These are phyloP conservation scores for Aphanomyces invadans DNA, from an alignment of 352 stramenopile genomes.

Conservation along the genomic window DNA sequence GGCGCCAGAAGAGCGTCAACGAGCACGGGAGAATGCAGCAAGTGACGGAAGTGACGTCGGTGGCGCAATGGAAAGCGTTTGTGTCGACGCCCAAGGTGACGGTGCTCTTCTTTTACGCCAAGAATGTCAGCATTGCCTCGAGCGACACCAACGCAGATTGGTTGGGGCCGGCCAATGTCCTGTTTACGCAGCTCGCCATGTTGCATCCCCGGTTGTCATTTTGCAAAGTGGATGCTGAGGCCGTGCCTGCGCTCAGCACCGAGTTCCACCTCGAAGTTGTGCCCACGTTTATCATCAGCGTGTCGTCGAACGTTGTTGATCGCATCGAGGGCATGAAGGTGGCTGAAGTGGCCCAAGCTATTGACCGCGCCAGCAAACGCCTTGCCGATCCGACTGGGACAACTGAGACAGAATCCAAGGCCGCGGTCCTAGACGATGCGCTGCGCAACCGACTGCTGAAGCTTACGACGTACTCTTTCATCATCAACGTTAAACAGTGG, in stretches of 20 bases:
- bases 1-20: neutral
- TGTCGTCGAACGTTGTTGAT: constrained; percentile 66
- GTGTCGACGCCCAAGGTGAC: constrained; percentile 26
- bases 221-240: constrained; percentile 80
- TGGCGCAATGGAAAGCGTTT: constrained; percentile 21
- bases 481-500: neutral
- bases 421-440: constrained; percentile 39
- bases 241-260: constrained; percentile 75
- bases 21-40: constrained; percentile 19
- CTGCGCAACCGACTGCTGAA: constrained; percentile 74
- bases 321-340: constrained; percentile 81
- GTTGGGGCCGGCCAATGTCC: constrained; percentile 68
- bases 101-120: constrained; percentile 79
- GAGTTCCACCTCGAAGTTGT: constrained; percentile 88
- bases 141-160: constrained; percentile 67
- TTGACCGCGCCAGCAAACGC: constrained; percentile 79
- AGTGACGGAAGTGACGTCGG: constrained; percentile 22
- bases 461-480: constrained; percentile 49
- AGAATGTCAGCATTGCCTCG: constrained; percentile 36
- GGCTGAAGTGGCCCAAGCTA: constrained; percentile 70
- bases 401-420: constrained; percentile 17
- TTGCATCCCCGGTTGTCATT: constrained; percentile 78
- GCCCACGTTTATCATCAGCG: constrained; percentile 89
- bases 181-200: constrained; percentile 71
- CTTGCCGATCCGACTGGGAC: constrained; percentile 24